phyloP scores from a whole-genome alignment of 2,329 filamentous ascomycete species.

The Tolypocladium tundrense region DNA sequence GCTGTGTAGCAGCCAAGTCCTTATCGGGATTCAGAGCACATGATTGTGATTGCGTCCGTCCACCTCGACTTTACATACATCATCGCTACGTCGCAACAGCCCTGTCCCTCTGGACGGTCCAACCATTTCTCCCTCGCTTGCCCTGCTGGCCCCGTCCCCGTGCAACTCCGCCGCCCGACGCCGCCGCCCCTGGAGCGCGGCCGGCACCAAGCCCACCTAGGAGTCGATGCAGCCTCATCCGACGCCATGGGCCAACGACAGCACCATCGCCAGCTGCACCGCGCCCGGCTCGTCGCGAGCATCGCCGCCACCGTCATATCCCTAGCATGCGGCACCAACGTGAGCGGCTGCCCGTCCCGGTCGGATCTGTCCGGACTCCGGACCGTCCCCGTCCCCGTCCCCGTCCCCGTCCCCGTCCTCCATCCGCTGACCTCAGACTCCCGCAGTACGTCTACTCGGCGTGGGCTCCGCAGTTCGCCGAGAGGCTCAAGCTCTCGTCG shows the following conservation, averaged over 20 bases:
- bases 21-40: not conserved
- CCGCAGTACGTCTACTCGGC: conserved; percentile 90
- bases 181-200: not conserved
- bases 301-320: conserved; percentile 76
- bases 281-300: conserved; percentile 69
- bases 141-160: not conserved
- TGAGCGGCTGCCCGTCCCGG: conserved; percentile 28
- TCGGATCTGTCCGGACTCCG: not conserved
- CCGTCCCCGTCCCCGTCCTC: not conserved
- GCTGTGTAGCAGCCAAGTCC: not conserved
- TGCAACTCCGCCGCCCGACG: not conserved
- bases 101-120: not conserved
- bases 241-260: conserved; percentile 13
- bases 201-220: not conserved
- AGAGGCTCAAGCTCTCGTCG: conserved; percentile 76
- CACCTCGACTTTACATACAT: not conserved
- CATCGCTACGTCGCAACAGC: not conserved
- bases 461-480: conserved; percentile 93
- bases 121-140: not conserved
- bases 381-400: not conserved
- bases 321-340: conserved; percentile 87
- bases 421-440: not conserved
- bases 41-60: not conserved
- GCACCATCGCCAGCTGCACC: conserved; percentile 33
- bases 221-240: not conserved